Percentiles rank a stretch among this genome's conserved stretches.
Evolutionary conservation across 2,329 filamentous ascomycete genomes (phyloP).

Genomic region (Fusarium sp.): DNA sequence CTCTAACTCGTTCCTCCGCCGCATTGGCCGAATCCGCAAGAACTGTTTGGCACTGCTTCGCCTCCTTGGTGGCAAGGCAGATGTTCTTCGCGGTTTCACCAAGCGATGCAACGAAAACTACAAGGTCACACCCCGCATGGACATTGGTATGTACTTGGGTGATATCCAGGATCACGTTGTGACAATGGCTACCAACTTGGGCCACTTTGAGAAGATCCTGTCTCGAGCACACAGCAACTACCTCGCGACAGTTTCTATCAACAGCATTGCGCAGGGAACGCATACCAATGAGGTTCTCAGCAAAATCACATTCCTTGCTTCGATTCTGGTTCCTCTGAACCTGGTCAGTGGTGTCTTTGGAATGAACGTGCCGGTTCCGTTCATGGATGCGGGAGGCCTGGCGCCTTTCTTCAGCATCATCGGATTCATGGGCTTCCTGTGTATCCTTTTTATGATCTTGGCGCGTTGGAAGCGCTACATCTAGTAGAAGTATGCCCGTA

Average conservation of each 20-base stretch:
- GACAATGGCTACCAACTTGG: slow-evolving; percentile 97
- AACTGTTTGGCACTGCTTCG: slow-evolving; percentile 94
- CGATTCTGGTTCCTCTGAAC: slow-evolving; percentile 95
- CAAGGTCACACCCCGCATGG: slow-evolving; percentile 91
- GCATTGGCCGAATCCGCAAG: slow-evolving; percentile 90
- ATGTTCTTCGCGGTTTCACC: slow-evolving; percentile 95
- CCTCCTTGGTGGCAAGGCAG: slow-evolving; percentile 94
- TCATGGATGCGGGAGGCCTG: slow-evolving; percentile 61
- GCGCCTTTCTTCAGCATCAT: slow-evolving; percentile 39
- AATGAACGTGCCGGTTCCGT: slow-evolving; percentile 86
- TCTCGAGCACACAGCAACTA: slow-evolving; percentile 96
- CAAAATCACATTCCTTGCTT: slow-evolving; percentile 94
- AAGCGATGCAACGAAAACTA: slow-evolving; percentile 99
- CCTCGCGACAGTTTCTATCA: slow-evolving; percentile 90
- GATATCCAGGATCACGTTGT: slow-evolving; percentile 99
- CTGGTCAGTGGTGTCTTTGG: slow-evolving; percentile 87
- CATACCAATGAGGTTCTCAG: slow-evolving; percentile 88
- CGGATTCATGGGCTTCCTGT: slow-evolving; percentile 62
- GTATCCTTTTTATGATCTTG: slow-evolving; percentile 55
- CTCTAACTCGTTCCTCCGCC: slow-evolving; percentile 84
- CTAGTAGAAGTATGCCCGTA: slow-evolving; percentile 56
- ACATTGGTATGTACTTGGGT: slow-evolving; percentile 94
- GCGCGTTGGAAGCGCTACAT: slow-evolving; percentile 60
- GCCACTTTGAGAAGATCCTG: slow-evolving; percentile 97
- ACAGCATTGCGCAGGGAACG: slow-evolving; percentile 88